These are phyloP conservation scores for Cercospora canescens DNA, from an alignment of 2,329 filamentous ascomycete species.

Conservation along the genomic window DNA sequence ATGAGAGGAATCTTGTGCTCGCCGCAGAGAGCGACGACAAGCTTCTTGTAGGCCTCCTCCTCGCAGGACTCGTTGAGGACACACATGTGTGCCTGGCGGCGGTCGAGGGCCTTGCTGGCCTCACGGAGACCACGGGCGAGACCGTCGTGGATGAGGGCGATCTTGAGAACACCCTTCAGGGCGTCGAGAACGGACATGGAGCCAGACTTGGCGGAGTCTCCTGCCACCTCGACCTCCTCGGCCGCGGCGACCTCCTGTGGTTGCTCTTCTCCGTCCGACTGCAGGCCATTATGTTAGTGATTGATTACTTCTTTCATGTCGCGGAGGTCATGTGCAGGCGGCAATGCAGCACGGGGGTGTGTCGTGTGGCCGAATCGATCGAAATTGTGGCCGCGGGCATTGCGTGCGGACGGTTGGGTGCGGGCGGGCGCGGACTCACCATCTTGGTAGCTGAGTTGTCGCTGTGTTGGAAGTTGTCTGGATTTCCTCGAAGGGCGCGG, in stretches of 20 bases:
- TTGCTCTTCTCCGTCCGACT: constrained; percentile 99
- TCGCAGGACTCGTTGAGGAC: constrained; percentile 99
- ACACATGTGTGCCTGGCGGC: constrained; percentile 99
- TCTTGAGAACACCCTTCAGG: constrained; percentile 98
- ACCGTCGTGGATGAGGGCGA: constrained; percentile 98
- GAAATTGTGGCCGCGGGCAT: background rate
- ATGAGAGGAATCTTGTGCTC: constrained; percentile 99
- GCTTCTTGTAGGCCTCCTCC: constrained; percentile 99
- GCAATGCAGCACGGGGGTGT: constrained; percentile 4
- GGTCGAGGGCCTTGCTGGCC: constrained; percentile 97
- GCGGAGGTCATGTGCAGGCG: constrained; percentile 6
- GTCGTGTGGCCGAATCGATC: constrained; percentile 5
- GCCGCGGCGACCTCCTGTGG: constrained; percentile 70
- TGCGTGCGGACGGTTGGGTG: background rate
- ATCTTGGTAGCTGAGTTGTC: constrained; percentile 30
- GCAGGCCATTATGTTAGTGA: constrained; percentile 25
- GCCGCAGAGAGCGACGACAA: constrained; percentile 95
- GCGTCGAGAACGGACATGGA: constrained; percentile 94
- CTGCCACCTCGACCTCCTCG: constrained; percentile 92
- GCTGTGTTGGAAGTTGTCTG: constrained; percentile 27
- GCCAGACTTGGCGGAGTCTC: constrained; percentile 79
- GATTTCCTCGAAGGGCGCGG: constrained; percentile 30
- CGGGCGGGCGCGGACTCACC: constrained; percentile 20
- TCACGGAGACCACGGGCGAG: constrained; percentile 97
- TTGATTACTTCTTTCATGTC: background rate